A percentile compares a stretch with the other conserved stretches of the same genome.
Evolutionary conservation across 2,329 filamentous ascomycete genomes (phyloP).

Genomic region (Fusarium verticillioides): DNA sequence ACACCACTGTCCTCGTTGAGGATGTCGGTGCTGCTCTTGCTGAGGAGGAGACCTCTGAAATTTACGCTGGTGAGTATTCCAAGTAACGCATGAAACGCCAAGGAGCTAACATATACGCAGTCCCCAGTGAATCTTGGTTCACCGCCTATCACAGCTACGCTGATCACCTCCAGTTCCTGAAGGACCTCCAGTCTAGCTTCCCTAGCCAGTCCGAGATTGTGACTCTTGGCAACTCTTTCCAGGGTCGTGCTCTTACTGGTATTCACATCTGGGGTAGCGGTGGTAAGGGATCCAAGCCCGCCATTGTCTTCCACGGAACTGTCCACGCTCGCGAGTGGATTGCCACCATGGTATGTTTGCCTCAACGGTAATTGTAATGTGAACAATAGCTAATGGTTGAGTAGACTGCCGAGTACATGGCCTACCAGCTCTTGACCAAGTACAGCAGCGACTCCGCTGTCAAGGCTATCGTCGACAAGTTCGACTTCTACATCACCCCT

Average conservation of each 20-base stretch:
- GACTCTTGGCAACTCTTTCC: conserved; percentile 24
- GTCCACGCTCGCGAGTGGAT: conserved; percentile 36
- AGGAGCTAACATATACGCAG: not conserved
- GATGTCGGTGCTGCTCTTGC: conserved; percentile 31
- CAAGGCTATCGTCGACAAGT: conserved; percentile 63
- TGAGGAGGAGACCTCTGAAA: conserved; percentile 13
- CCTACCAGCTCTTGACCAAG: conserved; percentile 34
- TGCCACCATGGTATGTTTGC: conserved; percentile 11
- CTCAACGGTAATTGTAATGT: too few relatives aligned
- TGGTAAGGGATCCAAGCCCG: conserved; percentile 34
- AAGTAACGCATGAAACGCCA: not conserved
- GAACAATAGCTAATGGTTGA: accelerated
- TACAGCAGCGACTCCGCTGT: conserved; percentile 25
- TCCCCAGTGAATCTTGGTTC: conserved; percentile 31
- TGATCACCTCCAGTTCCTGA: conserved; percentile 28
- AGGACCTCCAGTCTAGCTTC: conserved; percentile 26
- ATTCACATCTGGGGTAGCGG: conserved; percentile 36
- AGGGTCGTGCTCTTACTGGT: conserved; percentile 24
- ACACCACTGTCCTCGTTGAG: conserved; percentile 27
- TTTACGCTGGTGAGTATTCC: conserved; percentile 16
- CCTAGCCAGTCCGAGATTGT: conserved; percentile 24
- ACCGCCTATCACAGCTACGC: conserved; percentile 31
- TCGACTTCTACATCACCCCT: conserved; percentile 74
- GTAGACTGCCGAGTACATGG: conserved; percentile 29
- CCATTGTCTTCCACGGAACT: conserved; percentile 29